phyloP scores from a whole-genome alignment of 2,329 filamentous ascomycete genomes.

The Neocucurbitaria cava region DNA sequence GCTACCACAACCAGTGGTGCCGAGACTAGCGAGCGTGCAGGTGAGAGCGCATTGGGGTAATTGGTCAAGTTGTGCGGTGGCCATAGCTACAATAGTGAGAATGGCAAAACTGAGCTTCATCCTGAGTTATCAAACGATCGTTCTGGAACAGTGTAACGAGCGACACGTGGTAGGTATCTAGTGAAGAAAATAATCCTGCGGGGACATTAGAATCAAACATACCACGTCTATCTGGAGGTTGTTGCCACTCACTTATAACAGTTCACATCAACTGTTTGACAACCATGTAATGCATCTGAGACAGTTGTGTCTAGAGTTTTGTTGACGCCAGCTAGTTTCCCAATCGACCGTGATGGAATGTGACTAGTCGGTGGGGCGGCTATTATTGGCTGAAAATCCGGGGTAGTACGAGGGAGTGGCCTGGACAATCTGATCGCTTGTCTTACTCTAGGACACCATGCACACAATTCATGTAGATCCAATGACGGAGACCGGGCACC shows the following conservation, averaged over 20 bases:
- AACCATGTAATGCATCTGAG: neutral
- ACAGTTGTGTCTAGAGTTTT: neutral
- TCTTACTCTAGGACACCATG: neutral
- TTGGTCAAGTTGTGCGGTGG: constrained; percentile 50
- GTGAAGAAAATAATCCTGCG: neutral
- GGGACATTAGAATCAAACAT: neutral
- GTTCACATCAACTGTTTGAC: no score
- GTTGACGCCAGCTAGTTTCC: no score
- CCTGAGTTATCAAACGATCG: constrained; percentile 10
- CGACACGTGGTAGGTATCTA: neutral
- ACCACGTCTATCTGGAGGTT: neutral
- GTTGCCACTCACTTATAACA: neutral
- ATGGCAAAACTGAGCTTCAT: constrained; percentile 37
- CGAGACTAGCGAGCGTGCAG: constrained; percentile 23
- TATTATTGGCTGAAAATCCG: neutral
- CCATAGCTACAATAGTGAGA: constrained; percentile 47
- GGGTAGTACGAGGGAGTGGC: constrained; percentile 1
- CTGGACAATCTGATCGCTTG: neutral
- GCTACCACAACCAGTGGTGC: constrained; percentile 49
- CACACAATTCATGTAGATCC: neutral
- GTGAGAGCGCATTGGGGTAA: constrained; percentile 53
- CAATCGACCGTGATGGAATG: neutral
- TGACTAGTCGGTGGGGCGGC: neutral
- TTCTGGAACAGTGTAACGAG: neutral
- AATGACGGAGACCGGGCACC: constrained; percentile 2